phyloP scores from a whole-genome alignment of 495 filamentous ascomycete species.

The Penicillium simplicissimum region DNA sequence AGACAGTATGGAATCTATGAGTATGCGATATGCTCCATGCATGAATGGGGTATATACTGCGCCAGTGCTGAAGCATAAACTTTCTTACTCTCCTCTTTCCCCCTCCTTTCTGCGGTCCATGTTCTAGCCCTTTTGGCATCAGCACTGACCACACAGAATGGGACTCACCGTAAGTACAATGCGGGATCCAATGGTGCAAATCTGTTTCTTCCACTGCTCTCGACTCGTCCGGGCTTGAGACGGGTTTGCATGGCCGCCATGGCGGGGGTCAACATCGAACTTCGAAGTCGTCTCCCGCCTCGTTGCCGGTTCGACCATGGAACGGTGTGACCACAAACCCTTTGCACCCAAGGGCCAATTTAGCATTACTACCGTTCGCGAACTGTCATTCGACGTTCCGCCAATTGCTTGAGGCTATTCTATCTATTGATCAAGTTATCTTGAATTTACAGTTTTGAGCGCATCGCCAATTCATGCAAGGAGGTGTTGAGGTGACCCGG shows the following conservation, averaged over 20 bases:
- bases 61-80: slow-evolving; percentile 11
- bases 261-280: not conserved
- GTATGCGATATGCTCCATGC: slow-evolving; percentile 2
- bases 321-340: not conserved
- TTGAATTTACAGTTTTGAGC: not conserved
- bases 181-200: not conserved
- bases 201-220: not conserved
- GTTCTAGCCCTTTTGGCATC: slow-evolving; percentile 1
- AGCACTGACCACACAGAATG: not conserved
- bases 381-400: not conserved
- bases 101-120: not conserved
- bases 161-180: not conserved
- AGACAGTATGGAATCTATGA: not conserved
- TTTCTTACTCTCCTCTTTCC: not conserved
- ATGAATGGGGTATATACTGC: not conserved
- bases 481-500: not conserved
- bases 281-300: not conserved
- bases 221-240: not conserved
- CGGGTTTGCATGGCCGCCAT: not conserved
- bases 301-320: slow-evolving; percentile 9
- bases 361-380: slow-evolving; percentile 1
- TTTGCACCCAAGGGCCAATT: slow-evolving; percentile 2
- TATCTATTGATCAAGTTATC: not conserved
- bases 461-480: not conserved
- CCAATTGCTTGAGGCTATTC: not conserved